phyloP scores from a whole-genome alignment of 805 yeast genomes.

The Wickerhamiella australiensis region DNA sequence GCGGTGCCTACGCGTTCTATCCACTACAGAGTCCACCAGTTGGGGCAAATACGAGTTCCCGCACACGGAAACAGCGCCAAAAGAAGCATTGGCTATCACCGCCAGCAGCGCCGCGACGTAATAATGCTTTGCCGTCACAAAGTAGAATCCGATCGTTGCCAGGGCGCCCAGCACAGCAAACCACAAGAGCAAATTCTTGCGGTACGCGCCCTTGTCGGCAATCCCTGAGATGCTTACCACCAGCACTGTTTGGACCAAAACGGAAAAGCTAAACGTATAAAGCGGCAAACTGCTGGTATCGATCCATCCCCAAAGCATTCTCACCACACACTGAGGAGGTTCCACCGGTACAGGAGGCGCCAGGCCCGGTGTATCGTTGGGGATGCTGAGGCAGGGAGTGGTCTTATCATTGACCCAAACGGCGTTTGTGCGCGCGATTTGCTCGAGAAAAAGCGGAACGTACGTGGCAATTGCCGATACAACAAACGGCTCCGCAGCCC shows the following conservation, averaged over 20 bases:
- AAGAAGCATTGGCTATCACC: conserved; percentile 52
- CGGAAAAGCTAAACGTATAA: conserved; percentile 62
- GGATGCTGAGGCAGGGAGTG: conserved; percentile 36
- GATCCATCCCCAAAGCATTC: conserved; percentile 36
- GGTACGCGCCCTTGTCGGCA: conserved; percentile 49
- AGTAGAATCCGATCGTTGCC: conserved; percentile 37
- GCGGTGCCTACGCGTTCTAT: conserved; percentile 12
- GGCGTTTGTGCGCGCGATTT: conserved; percentile 61
- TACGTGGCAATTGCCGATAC: conserved; percentile 72
- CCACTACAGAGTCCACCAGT: conserved; percentile 31
- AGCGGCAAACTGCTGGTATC: conserved; percentile 66
- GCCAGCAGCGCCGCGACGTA: conserved; percentile 46
- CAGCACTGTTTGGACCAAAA: conserved; percentile 54
- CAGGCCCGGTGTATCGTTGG: conserved; percentile 20
- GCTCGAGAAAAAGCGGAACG: conserved; percentile 59
- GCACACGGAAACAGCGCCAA: conserved; percentile 69
- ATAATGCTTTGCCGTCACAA: conserved; percentile 33
- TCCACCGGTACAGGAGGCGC: conserved; percentile 20
- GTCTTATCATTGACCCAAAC: conserved; percentile 48
- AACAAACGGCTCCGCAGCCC: conserved; percentile 72
- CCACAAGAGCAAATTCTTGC: conserved; percentile 42
- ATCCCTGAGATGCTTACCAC: conserved; percentile 67
- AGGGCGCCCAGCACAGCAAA: conserved; percentile 52
- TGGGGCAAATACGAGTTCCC: conserved; percentile 64
- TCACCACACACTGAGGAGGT: conserved; percentile 38